Evolutionary conservation across 257 asterid species (phyloP), one percentile per base, ranked within the genome.

Genomic region (Eustoma russellianum): DNA sequence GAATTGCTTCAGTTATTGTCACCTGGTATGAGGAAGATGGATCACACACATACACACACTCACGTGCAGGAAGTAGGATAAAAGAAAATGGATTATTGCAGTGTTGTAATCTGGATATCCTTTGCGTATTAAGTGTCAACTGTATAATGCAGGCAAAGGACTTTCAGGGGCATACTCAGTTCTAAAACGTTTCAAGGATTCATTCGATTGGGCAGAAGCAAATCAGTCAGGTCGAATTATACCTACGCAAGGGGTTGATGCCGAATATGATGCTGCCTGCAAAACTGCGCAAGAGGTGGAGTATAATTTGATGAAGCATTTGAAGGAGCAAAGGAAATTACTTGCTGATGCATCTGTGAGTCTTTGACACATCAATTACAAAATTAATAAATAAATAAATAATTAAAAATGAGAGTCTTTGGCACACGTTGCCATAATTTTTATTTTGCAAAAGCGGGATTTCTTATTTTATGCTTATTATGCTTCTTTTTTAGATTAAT

Each of bases 151-250:
- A 84, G 96, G 92, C 30, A 60, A 79, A 53, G 85, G 86, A 55
- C 74, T 79, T 73, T 86, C 94, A 46, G 83, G 80, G 55, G 83
- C 74, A 60, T 59, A 58, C 56, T 65, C 83, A 18, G 68, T 83
- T 77, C 73, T 91, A 63, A 76, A 59, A 61, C 78, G 76, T 71
- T 91, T 84, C 87, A 91, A 80, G 73, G 93, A 77, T 69, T 94
- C 92, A 60, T 91, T 91, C 62, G 98, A 87, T 66, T 91, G 98
- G 97, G 84, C 70, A 64, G 97, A 87, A 79, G 98, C 98, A 70
- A 74, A 77, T 68, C 70, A 66, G 55, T 87, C 95, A 9, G 98
- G 98, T 41, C 97, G 98, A 57, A 70, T 91, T 52, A 76, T 91
- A 72, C 98, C 97, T 44, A 74, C 78, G 64, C 94, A 84, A 66